Conservation (phyloP, 208 protist genomes). For the Trypanosomatidae sp. region DNA sequence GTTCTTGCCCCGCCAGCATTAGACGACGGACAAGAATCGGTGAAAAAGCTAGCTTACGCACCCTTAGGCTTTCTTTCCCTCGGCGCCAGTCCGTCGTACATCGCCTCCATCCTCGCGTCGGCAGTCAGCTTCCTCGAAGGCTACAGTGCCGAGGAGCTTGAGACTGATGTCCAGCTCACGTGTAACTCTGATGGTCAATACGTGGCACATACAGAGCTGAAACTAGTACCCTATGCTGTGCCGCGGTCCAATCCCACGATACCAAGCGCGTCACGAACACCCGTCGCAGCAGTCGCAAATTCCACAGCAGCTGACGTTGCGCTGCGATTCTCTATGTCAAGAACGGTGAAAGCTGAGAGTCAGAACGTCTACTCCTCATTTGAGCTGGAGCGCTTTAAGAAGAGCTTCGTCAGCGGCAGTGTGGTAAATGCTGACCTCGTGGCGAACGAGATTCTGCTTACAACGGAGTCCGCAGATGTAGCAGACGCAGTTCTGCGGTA, state of each 20-base stretch:
- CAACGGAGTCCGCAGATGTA: constrained; percentile 20
- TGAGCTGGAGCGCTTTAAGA: constrained; percentile 11
- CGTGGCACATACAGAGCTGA: constrained; percentile 35
- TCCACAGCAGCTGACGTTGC: not conserved
- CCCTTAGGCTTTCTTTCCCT: constrained; percentile 45
- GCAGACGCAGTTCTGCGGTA: constrained; percentile 14
- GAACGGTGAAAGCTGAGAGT: too few relatives aligned
- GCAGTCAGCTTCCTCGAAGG: constrained; percentile 56
- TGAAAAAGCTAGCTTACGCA: constrained; percentile 33
- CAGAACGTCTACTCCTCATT: too few relatives aligned
- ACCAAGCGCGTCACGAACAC: not conserved
- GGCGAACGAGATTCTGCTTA: constrained; percentile 20
- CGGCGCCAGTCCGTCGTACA: constrained; percentile 4
- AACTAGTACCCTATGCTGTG: constrained; percentile 38
- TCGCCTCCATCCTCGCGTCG: constrained; percentile 38
- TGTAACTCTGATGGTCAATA: not conserved
- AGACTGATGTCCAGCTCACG: constrained; percentile 27
- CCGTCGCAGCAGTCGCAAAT: constrained; percentile 4
- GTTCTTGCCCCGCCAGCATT: not conserved
- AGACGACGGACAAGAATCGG: constrained; percentile 32
- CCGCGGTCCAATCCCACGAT: not conserved
- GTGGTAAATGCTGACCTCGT: constrained; percentile 3
- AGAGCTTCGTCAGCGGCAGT: not conserved
- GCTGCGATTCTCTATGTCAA: not conserved
- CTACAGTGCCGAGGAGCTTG: constrained; percentile 37